These are phyloP conservation scores for Picochlorum sp. DNA, from an alignment of 139 green algal species.

Conservation along the genomic window DNA sequence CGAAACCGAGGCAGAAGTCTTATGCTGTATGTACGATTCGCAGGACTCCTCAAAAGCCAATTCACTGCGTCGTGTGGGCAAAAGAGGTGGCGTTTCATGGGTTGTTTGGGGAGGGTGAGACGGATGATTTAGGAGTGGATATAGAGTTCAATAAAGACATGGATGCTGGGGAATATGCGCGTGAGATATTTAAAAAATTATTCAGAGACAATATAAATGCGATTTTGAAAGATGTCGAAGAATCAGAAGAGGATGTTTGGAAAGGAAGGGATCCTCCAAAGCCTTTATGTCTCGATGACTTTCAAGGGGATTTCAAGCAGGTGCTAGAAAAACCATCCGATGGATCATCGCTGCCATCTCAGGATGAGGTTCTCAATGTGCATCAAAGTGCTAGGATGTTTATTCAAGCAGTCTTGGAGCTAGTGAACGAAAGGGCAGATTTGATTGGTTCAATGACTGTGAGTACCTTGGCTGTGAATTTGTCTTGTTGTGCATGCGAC, in stretches of 20 bases:
- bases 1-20: slow-evolving; percentile 75
- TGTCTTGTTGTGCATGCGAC: no score
- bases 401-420: slow-evolving; percentile 40
- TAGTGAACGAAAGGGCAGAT: slow-evolving; percentile 30
- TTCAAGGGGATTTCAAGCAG: neutral
- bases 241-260: slow-evolving; percentile 60
- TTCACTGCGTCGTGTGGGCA: slow-evolving; percentile 97
- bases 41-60: slow-evolving; percentile 94
- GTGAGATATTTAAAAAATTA: slow-evolving; percentile 55
- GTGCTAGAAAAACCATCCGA: neutral
- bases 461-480: neutral
- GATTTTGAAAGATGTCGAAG: neutral
- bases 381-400: slow-evolving; percentile 56
- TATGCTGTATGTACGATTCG: slow-evolving; percentile 97
- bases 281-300: slow-evolving; percentile 33
- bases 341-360: slow-evolving; percentile 30
- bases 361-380: slow-evolving; percentile 43
- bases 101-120: slow-evolving; percentile 74
- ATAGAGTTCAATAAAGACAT: neutral
- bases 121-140: slow-evolving; percentile 40
- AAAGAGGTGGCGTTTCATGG: slow-evolving; percentile 93
- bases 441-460: slow-evolving; percentile 45
- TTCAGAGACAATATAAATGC: slow-evolving; percentile 25
- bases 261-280: slow-evolving; percentile 47
- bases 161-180: slow-evolving; percentile 38